Percentiles rank a stretch among this genome's conserved stretches.
Conservation (phyloP, 371 early-diverging fungal species). For the Mucor racemosus region DNA sequence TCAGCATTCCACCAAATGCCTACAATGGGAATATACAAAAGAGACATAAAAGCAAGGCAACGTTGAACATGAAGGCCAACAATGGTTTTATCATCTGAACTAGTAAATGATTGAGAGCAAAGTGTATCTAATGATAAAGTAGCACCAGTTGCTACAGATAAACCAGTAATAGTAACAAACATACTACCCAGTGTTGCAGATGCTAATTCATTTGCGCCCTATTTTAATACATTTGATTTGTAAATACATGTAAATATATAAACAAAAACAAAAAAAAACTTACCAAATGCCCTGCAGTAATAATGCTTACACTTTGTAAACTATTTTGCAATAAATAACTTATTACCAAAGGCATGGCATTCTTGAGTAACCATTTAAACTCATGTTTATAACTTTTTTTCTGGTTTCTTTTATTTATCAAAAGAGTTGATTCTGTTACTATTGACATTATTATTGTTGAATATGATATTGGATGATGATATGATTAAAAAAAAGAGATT, state of each 20-base stretch:
- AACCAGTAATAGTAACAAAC: conserved; percentile 85
- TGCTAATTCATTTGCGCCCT: conserved; percentile 74
- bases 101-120: conserved; percentile 85
- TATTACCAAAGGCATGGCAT: conserved; percentile 58
- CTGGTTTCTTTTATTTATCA: conserved; percentile 5
- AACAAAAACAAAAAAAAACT: conserved; percentile 16
- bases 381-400: conserved; percentile 31
- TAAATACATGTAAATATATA: background rate
- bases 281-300: conserved; percentile 63
- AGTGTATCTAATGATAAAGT: conserved; percentile 87
- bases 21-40: conserved; percentile 69
- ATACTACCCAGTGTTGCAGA: conserved; percentile 77
- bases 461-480: conserved; percentile 3
- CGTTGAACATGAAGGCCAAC: conserved; percentile 86
- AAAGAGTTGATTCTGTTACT: conserved; percentile 15
- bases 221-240: background rate
- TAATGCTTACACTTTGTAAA: conserved; percentile 61
- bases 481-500: background rate
- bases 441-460: conserved; percentile 10
- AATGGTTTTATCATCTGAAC: conserved; percentile 62
- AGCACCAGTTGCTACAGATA: conserved; percentile 77
- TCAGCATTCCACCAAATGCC: conserved; percentile 75
- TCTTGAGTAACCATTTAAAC: conserved; percentile 46
- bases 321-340: conserved; percentile 69
- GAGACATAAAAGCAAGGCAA: conserved; percentile 67